Evolutionary conservation across 257 asterid genomes (phyloP), one percentile per base, ranked within the genome.

Genomic region (Fraxinus excelsior): DNA sequence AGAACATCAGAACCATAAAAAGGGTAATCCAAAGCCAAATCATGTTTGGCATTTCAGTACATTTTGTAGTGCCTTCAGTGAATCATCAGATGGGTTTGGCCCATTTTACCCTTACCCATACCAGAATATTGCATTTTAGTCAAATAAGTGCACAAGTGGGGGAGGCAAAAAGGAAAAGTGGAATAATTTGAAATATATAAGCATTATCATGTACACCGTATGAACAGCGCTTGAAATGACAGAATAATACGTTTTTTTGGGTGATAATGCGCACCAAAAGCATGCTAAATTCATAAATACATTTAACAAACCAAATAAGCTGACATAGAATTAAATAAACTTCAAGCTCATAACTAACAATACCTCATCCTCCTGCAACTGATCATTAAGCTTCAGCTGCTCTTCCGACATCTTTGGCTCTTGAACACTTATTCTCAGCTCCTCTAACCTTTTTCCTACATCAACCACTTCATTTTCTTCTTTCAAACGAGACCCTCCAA

Each of bases 321-420:
- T 51, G 37, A 29, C 62, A 67, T 60, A 71, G n/a, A 25, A 70
- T 35, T 26, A 25, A 67, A 80, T 49, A 60, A 51, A 51, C 40
- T 66, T 19, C 32, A 71, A 73, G 73, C 34, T 62, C 77, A 69
- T 35, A 74, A 38, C 40, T 66, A 72, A 56, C 26, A 68, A 66
- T 77, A 94, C 97, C 97, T 92, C 99, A 76, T 94, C 97, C 81
- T 89, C 93, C 71, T 92, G 97, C 35, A 85, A 86, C 83, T 92
- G 97, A 76, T 83, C 84, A 86, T 91, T 92, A 80, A 82, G 72
- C 65, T 78, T 86, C 46, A 89, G 78, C 82, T 78, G 81, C 76
- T 90, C 96, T 73, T 83, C 90, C 2, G 96, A 81, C 74, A 91
- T 72, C 74, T 81, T 87, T 0, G 77, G 84, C 77, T 90, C 93